Conservation (phyloP, 2,329 filamentous ascomycete genomes). For the Sporothrix phasma region DNA sequence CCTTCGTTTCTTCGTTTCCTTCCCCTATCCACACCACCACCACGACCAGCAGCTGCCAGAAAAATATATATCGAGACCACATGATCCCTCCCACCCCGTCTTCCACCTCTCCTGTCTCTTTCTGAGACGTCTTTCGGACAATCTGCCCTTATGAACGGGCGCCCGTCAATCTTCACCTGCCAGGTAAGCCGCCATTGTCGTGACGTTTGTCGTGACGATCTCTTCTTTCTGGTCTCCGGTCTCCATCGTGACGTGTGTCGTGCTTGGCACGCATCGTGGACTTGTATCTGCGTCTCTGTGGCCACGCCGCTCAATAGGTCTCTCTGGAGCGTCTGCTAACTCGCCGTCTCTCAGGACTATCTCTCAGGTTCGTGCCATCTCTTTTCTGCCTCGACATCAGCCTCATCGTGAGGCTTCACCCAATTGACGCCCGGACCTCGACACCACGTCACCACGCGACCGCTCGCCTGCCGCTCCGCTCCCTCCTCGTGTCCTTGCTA, state of each 20-base stretch:
- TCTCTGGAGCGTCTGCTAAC: constrained; percentile 2
- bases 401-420: background rate
- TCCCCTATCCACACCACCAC: background rate
- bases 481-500: background rate
- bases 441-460: background rate
- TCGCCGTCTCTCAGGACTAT: constrained; percentile 48
- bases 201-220: background rate
- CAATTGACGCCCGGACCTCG: background rate
- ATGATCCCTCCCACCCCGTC: background rate
- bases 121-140: constrained; percentile 31
- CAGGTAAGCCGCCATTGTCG: constrained; percentile 53
- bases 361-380: constrained; percentile 53
- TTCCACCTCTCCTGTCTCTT: constrained; percentile 20
- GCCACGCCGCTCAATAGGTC: background rate
- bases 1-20: constrained; percentile 11
- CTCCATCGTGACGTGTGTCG: background rate
- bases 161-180: constrained; percentile 76
- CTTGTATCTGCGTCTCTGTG: background rate
- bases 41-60: background rate
- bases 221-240: background rate
- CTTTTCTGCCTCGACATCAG: constrained; percentile 16
- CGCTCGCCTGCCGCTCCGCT: background rate
- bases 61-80: background rate
- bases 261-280: background rate
- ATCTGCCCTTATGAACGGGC: constrained; percentile 74